Base-by-base conservation (phyloP, 1,139 yeast species). In the Diutina ranongensis region DNA sequence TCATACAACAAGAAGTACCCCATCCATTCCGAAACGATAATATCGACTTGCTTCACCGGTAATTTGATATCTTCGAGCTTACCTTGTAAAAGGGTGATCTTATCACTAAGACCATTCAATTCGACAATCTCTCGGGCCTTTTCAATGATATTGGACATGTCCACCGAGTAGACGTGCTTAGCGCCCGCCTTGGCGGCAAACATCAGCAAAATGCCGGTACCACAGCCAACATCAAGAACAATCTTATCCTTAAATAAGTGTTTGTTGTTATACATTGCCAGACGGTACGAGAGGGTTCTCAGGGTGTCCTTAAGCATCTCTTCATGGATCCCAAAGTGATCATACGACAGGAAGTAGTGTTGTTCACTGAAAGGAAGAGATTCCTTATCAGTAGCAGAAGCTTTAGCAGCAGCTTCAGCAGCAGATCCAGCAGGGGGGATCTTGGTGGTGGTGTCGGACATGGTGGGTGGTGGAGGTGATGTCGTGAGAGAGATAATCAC, bases 181-280 rank as follows among this genome's bases (percentile, higher is more conserved):
- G 97, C 97, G 53, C 97, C 98, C 19, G 97, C 94, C 59, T 83
- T 83, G 45, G 89, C 95, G n/a, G 97, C 97, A 72, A 92, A 92
- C 96, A 92, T 86, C 21, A 97, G 88, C 54, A 92, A 71, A 56
- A 92, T 87, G 54, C 98, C 98, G 12, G 97, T 92, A 55, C 98
- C 98, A 65, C 97, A 92, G 44, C 98, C 98, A 51, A 94, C 98
- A 67, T 94, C 99, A 51, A 94, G 72, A n/a, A 94, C 99, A 50
- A 88, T 69, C 71, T 92, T 94, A 65, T 78, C 97, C 63, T 88
- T 86, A 71, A 94, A 92, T 51, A 87, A 68, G 57, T 83, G 83
- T 60, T 84, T 83, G 70, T 94, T 94, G 63, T 87, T 88, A 67
- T 80, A 80, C 67, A 94, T 92, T 48, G 97, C 96, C 51, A 85